Conservation (phyloP, 2,329 filamentous ascomycete genomes). For the Diaporthe batatas region DNA sequence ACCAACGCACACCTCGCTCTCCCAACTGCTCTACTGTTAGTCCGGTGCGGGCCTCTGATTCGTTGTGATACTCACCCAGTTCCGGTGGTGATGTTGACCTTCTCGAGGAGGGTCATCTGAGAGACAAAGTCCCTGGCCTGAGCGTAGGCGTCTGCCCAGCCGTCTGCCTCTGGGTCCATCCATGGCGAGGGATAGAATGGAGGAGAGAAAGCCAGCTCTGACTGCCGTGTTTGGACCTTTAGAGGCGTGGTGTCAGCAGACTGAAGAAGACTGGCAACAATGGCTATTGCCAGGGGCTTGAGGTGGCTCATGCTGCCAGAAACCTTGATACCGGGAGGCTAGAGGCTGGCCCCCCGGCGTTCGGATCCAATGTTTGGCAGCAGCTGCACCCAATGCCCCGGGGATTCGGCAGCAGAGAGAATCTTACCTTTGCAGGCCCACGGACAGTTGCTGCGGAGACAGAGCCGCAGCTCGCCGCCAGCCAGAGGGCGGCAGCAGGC, state of each 20-base stretch:
- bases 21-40: slow-evolving; percentile 64
- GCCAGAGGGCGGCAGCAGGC: slow-evolving; percentile 43
- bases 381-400: neutral
- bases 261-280: slow-evolving; percentile 7
- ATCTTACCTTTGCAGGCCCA: slow-evolving; percentile 43
- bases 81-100: slow-evolving; percentile 95
- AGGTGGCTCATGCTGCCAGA: neutral
- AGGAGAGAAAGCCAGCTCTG: slow-evolving; percentile 56
- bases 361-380: neutral
- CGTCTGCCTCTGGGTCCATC: slow-evolving; percentile 78
- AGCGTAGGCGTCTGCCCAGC: slow-evolving; percentile 81
- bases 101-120: slow-evolving; percentile 85
- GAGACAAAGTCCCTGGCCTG: slow-evolving; percentile 85
- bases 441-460: slow-evolving; percentile 42
- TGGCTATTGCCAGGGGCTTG: neutral
- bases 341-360: neutral
- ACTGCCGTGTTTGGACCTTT: slow-evolving; percentile 45
- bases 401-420: neutral
- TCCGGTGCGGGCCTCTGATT: neutral
- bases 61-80: slow-evolving; percentile 71
- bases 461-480: slow-evolving; percentile 45
- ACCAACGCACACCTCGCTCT: slow-evolving; percentile 81
- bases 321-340: neutral
- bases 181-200: slow-evolving; percentile 90
- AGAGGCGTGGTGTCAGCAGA: slow-evolving; percentile 43